Base-by-base conservation (phyloP, 2,329 filamentous ascomycete species). In the Fusarium brachygibbosum region DNA sequence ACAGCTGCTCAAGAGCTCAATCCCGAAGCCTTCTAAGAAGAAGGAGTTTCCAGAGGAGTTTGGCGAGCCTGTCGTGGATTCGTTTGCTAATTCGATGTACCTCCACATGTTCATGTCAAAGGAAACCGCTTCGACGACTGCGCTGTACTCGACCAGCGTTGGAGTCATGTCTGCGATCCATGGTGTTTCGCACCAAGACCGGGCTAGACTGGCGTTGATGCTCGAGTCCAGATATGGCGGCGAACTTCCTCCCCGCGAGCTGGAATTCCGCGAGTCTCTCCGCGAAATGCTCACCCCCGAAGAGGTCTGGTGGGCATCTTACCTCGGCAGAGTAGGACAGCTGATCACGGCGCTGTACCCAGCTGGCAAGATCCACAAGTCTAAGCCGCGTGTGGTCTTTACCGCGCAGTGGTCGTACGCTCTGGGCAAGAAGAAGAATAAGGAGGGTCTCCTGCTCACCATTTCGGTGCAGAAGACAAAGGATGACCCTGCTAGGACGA, bases 181-280 rank as follows among this genome's bases (percentile, higher is more conserved):
- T 62, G 89, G 89, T 2, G 79, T 91, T 3, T 85, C 85, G 2
- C 90, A 92, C 64, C 77, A 83, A 37, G 85, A 90, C 58, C 85
- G 90, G 13, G 87, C 87, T 0, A 74, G 88, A 6, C 80, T 92
- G 2, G 88, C 87, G 0, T 80, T 92, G 16, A 82, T 89, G 42
- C 84, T 92, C 0, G 90, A 88, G 70, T 87, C 90, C 55, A 82
- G 90, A 46, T 91, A 89, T 78, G 86, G 86, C 5, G 88, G 88
- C 8, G 85, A 88, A 41, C 82, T 92, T 3, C 84, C 86, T 4
- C 86, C 87, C 0, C 82, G 82, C 1, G 89, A 91, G 69, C 75
- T 83, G 11, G 76, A 81, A 6, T 88, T 90, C 70, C 86, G 87
- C 32, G 75, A 79, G 2, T 82, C 84, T 6, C 80, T 92, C 32